Evolutionary conservation across 1,284 basidiomycete species (phyloP).

Genomic region (Schizopora paradoxa): DNA sequence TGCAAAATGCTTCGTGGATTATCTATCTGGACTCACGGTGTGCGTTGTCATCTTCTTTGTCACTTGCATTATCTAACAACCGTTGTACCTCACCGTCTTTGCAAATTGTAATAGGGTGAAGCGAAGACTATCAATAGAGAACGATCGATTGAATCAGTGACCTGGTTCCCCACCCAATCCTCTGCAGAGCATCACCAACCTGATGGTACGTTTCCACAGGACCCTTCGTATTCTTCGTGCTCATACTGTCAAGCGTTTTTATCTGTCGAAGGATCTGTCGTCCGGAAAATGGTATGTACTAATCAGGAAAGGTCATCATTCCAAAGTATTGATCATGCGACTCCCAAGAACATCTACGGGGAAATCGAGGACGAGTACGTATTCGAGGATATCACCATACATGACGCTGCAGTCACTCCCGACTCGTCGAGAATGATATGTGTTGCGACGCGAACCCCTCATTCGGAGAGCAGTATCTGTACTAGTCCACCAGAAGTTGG

Average conservation of each 20-base stretch:
- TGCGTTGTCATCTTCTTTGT: constrained; percentile 28
- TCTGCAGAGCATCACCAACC: constrained; percentile 41
- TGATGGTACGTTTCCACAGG: too few species aligned
- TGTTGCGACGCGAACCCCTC: constrained; percentile 60
- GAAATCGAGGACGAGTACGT: constrained; percentile 47
- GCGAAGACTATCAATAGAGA: constrained; percentile 62
- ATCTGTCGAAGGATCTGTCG: constrained; percentile 48
- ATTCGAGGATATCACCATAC: constrained; percentile 60
- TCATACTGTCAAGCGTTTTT: constrained; percentile 39
- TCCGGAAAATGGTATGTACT: constrained; percentile 42
- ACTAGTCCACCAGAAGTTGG: too few species aligned
- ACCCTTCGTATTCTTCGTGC: too few species aligned
- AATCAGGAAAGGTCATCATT: too few species aligned
- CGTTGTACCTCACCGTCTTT: constrained; percentile 6
- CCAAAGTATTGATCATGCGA: too few species aligned
- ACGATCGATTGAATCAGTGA: constrained; percentile 56
- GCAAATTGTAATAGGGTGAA: constrained; percentile 71
- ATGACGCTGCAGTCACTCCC: constrained; percentile 68
- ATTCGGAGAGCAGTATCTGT: constrained; percentile 59
- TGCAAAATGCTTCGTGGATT: constrained; percentile 63
- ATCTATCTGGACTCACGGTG: constrained; percentile 66
- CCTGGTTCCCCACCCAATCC: constrained; percentile 62
- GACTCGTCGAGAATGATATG: constrained; percentile 60
- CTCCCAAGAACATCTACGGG: too few species aligned
- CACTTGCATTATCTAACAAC: background rate